These are phyloP conservation scores for Fibroporia radiculosa DNA, from an alignment of 768 basidiomycete species.

Conservation along the genomic window DNA sequence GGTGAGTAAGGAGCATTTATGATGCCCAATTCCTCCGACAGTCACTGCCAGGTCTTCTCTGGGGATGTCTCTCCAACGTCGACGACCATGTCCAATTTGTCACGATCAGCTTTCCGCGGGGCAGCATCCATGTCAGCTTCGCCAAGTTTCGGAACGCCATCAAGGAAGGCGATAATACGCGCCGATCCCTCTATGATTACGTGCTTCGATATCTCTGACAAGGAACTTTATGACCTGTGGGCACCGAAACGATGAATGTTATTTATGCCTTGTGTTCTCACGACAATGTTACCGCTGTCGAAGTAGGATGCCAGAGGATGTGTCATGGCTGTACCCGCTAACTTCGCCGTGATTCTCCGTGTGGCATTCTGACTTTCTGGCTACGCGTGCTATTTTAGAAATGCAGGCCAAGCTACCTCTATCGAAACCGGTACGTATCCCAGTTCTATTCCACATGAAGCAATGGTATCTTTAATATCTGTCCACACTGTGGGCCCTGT, in stretches of 20 bases:
- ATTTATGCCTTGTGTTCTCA: background rate
- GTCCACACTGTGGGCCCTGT: too few species aligned
- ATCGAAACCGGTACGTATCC: too few species aligned
- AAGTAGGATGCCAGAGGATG: too few species aligned
- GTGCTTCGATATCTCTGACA: slow-evolving; percentile 70
- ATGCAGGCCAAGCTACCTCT: too few species aligned
- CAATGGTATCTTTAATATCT: too few species aligned
- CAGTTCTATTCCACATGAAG: too few species aligned
- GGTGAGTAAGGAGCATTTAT: too few species aligned
- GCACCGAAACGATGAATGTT: slow-evolving; percentile 34
- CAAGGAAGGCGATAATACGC: slow-evolving; percentile 39
- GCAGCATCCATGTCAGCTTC: background rate
- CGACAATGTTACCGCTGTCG: background rate
- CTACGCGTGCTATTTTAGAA: too few species aligned
- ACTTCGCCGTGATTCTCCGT: too few species aligned
- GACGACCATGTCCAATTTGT: slow-evolving; percentile 11
- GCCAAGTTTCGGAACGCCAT: slow-evolving; percentile 19
- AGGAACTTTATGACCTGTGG: slow-evolving; percentile 75
- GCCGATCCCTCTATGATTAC: slow-evolving; percentile 61
- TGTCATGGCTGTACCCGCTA: too few species aligned
- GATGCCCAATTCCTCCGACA: too few species aligned
- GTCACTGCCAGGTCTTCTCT: background rate
- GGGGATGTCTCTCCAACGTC: slow-evolving; percentile 16
- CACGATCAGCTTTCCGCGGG: slow-evolving; percentile 1
- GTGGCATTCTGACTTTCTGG: too few species aligned